Evolutionary conservation across 495 filamentous ascomycete genomes (phyloP), one percentile per base, ranked within the genome.

Genomic region (Neurospora cerealis): DNA sequence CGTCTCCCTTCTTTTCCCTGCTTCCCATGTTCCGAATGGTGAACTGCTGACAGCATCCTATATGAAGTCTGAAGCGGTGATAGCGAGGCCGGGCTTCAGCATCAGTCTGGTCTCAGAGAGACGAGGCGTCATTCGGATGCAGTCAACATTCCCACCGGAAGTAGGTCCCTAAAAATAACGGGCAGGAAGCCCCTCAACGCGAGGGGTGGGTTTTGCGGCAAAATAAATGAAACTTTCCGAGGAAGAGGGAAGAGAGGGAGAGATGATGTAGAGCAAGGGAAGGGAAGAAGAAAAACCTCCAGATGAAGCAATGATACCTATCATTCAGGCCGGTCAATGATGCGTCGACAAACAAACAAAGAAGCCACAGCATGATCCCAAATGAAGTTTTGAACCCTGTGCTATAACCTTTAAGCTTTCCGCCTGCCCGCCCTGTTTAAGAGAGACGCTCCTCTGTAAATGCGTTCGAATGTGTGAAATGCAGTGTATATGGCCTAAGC

Each of bases 381-480:
- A 38, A 69, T 70, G 19, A 73, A 39, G 70, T 39, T 66, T 19
- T 66, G 54, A 66, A 34, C 54, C 54, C 54, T 66, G 54, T 69
- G 48, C 48, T 71, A 48, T 69, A 69, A 34, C 11, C 72, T 70
- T 69, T 54, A 34, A 69, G 72, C 46, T 75, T 36, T 24, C 41
- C 60, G 72, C 69, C 72, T 69, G 48, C 72, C 69, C 48, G 48
- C 48, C 72, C 32, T 71, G 24, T 69, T 34, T 34, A 66, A 66
- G 54, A 73, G 66, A 73, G 41, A 73, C 72, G 74, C 74, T 75
- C 74, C 72, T 75, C 69, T 75, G 72, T 75, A 75, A 75, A 74
- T 74, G 74, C 72, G 41, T 75, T 69, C 73, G 73, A 75, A 74
- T 74, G 74, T 70, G 69, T 54, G 44, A 75, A 71, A 73, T 75